A percentile compares a stretch with the other conserved stretches of the same genome.
These are phyloP conservation scores for Coelastrella sp. DNA, from an alignment of 139 green algal species.

Conservation along the genomic window DNA sequence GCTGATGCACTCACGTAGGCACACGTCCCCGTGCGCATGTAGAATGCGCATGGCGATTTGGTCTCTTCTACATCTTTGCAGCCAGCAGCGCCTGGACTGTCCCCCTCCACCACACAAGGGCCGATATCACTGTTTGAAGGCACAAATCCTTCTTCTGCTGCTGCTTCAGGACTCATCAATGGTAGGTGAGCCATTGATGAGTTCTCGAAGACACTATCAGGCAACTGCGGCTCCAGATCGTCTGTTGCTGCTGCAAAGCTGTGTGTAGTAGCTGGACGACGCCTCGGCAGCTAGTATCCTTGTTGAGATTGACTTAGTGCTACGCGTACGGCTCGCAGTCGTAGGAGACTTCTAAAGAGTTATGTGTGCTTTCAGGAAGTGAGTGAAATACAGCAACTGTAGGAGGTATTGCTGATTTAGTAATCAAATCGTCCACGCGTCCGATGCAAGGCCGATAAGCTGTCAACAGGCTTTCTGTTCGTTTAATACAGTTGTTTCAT, in stretches of 20 bases:
- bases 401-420: neutral
- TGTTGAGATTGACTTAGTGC: too few species aligned
- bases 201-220: neutral
- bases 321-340: too few species aligned
- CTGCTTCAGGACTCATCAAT: neutral
- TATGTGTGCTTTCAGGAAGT: neutral
- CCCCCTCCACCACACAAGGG: neutral
- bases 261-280: neutral
- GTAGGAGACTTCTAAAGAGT: too few species aligned
- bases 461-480: too few species aligned
- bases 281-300: too few species aligned
- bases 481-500: neutral
- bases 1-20: conserved; percentile 28
- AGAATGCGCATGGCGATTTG: conserved; percentile 31
- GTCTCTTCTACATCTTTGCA: neutral
- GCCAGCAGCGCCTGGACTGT: neutral
- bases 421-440: neutral
- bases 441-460: neutral
- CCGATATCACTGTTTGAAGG: neutral
- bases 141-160: neutral
- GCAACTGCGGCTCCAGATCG: neutral
- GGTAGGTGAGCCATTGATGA: neutral
- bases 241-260: neutral
- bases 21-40: conserved; percentile 45
- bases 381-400: neutral